phyloP scores from a whole-genome alignment of 306 rosid genomes.

The Fagus sylvatica region DNA sequence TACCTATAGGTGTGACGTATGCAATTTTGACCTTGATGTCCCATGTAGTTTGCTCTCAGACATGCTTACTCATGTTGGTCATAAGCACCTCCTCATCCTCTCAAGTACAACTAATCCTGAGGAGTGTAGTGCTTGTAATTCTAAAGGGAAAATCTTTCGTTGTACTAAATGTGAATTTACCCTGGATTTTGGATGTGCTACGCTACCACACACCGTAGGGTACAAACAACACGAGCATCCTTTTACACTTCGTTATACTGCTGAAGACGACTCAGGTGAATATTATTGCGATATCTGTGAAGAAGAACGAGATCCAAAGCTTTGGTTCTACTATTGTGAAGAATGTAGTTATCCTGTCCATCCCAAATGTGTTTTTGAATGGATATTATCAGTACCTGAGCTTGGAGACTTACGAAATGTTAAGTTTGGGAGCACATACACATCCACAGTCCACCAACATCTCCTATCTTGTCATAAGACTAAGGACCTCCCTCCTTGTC shows the following conservation, averaged over 20 bases:
- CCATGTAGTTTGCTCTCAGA: background rate
- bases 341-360: background rate
- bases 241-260: background rate
- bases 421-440: too few relatives aligned
- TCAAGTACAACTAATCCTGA: background rate
- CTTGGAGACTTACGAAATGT: too few relatives aligned
- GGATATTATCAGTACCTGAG: rapidly evolving
- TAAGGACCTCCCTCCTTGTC: rapidly evolving
- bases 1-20: background rate
- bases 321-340: background rate
- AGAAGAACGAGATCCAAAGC: background rate
- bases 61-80: background rate
- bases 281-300: background rate
- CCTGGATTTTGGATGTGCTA: background rate
- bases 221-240: too few relatives aligned
- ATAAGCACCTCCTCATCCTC: background rate
- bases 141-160: background rate
- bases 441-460: too few relatives aligned
- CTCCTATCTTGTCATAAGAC: too few relatives aligned
- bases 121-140: background rate
- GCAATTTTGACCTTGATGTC: background rate
- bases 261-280: background rate
- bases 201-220: background rate
- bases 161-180: background rate
- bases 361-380: background rate